A percentile compares a stretch with the other conserved stretches of the same genome.
These are phyloP conservation scores for Metarhizium sp. DNA, from an alignment of 2,329 filamentous ascomycete species.

Conservation along the genomic window DNA sequence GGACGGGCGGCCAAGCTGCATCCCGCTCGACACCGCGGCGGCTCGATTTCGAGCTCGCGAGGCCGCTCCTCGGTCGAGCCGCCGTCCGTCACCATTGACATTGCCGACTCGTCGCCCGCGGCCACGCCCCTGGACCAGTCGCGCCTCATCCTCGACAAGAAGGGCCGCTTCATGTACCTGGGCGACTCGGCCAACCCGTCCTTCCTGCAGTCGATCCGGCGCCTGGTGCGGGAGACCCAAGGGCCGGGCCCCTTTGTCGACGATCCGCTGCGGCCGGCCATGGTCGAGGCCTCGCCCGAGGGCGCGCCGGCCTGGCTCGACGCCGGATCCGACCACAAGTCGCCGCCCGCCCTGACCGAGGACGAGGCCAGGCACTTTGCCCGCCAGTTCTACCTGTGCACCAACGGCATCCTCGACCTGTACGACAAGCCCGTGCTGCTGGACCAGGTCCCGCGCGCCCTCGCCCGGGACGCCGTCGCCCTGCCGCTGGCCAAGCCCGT, in stretches of 20 bases:
- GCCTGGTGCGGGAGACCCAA: conserved; percentile 12
- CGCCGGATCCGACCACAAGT: background rate
- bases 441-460: conserved; percentile 9
- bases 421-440: conserved; percentile 21
- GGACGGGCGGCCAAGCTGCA: background rate
- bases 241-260: conserved; percentile 17
- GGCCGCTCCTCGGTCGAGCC: background rate
- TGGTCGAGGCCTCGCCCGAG: conserved; percentile 17
- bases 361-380: conserved; percentile 5
- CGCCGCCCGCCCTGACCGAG: background rate
- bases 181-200: conserved; percentile 10
- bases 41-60: background rate
- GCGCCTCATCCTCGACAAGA: conserved; percentile 5
- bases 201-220: conserved; percentile 17
- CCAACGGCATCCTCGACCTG: conserved; percentile 23
- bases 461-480: conserved; percentile 2
- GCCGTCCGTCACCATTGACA: background rate
- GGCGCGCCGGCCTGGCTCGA: conserved; percentile 12
- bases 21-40: background rate
- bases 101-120: conserved; percentile 12
- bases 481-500: conserved; percentile 17
- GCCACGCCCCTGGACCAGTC: conserved; percentile 7
- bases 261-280: conserved; percentile 17
- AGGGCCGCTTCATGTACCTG: conserved; percentile 7
- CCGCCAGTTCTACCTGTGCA: conserved; percentile 8